Conservation (phyloP, 2,329 filamentous ascomycete genomes). For the Aspergillus hiratsukae region DNA sequence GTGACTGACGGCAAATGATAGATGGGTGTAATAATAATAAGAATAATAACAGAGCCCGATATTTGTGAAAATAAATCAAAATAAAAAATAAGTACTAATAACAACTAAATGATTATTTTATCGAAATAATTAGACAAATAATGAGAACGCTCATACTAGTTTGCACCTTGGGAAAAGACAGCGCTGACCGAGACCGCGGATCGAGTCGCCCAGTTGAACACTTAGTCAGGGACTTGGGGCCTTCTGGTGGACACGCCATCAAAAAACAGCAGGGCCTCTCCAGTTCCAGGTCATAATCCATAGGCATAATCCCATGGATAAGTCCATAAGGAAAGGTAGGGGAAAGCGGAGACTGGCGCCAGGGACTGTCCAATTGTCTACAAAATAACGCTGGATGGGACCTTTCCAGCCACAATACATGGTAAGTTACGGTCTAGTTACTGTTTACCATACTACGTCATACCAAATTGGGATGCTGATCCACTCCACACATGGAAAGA, state of each 20-base stretch:
- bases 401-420: neutral
- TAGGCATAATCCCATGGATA: neutral
- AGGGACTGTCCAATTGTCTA: conserved; percentile 11
- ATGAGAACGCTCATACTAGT: conserved; percentile 10
- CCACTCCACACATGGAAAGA: neutral
- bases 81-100: conserved; percentile 3
- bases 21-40: conserved; percentile 3
- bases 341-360: conserved; percentile 19
- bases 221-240: neutral
- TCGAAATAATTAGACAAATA: conserved; percentile 3
- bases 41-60: neutral
- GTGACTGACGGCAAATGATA: conserved; percentile 16
- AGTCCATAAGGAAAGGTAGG: neutral
- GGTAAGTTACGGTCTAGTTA: conserved; percentile 3
- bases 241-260: conserved; percentile 8
- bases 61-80: conserved; percentile 3
- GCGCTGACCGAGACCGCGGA: conserved; percentile 10
- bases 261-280: conserved; percentile 16
- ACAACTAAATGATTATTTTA: conserved; percentile 4
- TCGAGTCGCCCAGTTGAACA: neutral
- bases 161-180: conserved; percentile 15
- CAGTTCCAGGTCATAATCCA: neutral
- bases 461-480: neutral
- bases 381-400: neutral
- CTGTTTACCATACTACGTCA: neutral